Base-by-base conservation (phyloP, 2,329 filamentous ascomycete species). In the Colletotrichum sublineola region DNA sequence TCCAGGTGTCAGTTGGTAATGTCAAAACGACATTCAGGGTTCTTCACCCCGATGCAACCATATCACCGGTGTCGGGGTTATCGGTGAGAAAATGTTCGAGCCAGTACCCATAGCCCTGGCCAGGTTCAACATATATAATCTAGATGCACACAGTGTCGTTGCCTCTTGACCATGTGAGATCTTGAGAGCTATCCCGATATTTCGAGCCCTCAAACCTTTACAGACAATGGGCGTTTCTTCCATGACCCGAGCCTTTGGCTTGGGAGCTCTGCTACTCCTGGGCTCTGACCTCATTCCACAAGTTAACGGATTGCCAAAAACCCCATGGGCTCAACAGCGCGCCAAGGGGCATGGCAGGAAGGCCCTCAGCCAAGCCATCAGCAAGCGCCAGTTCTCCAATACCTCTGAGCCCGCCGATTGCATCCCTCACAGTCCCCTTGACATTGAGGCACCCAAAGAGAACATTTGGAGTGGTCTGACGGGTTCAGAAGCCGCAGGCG, bases 381-480 rank as follows among this genome's bases (percentile, higher is more conserved):
- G 53, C 29, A 71, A 68, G n/a, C 64, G 68, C 8, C 68, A 71
- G 29, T 44, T 63, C 18, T 40, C 55, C 12, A 71, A 71, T n/a
- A 11, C 31, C 12, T 55, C 64, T 0, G 58, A 71, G 44, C 58
- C 68, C 0, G 57, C 44, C 1, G 68, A 71, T 58, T 71, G 68
- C 58, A 44, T 71, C 0, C 44, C 52, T 9, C 68, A 71, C 5
- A 38, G 57, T 20, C 65, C 68, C 8, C 44, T 58, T 1, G 68
- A 71, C 11, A 76, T 79, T 64, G 75, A 75, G 29, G 83, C 84
- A 0, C 84, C 84, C 5, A 84, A 83, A 66, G 62, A 75, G 18
- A 86, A 86, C 68, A 76, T 84, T 36, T 86, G 83, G 83, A 78
- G 76, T 6, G 77, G 78, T n/a, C 73, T 85, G 57, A 81, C 77